Conservation (phyloP, 129 eudicot species). For the Rutidosis leptorrhynchoides region DNA sequence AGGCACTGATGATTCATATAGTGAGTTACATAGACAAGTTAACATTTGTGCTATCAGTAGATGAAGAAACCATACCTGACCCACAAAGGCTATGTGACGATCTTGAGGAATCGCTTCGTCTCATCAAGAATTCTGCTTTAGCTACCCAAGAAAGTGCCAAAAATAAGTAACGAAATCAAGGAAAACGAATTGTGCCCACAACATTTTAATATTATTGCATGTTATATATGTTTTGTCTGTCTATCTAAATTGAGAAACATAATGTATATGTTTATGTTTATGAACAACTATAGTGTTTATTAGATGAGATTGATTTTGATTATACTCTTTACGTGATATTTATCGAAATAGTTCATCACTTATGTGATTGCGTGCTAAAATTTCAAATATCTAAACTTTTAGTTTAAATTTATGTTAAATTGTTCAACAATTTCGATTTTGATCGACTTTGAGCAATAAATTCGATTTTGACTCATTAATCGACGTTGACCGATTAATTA, state of each 20-base stretch:
- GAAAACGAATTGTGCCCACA: neutral
- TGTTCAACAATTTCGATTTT: no score
- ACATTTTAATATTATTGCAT: neutral
- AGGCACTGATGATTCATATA: constrained; percentile 48
- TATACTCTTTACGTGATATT: no score
- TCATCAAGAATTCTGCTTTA: constrained; percentile 32
- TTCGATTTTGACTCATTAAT: no score
- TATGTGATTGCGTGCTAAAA: no score
- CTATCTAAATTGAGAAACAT: neutral
- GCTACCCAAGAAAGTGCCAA: constrained; percentile 21
- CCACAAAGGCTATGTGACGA: constrained; percentile 33
- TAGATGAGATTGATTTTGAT: neutral
- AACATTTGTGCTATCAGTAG: constrained; percentile 43
- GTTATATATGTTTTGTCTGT: neutral
- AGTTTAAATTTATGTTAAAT: no score
- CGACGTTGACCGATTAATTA: no score
- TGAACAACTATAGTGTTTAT: no score
- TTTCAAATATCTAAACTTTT: no score
- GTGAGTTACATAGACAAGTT: constrained; percentile 40
- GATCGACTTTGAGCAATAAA: no score
- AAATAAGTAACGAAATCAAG: constrained; percentile 16
- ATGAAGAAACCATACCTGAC: constrained; percentile 46
- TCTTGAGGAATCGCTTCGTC: constrained; percentile 35
- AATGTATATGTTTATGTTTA: neutral
- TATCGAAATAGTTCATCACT: no score